phyloP scores from a whole-genome alignment of 2,329 filamentous ascomycete species.

The Penicillium sp. region DNA sequence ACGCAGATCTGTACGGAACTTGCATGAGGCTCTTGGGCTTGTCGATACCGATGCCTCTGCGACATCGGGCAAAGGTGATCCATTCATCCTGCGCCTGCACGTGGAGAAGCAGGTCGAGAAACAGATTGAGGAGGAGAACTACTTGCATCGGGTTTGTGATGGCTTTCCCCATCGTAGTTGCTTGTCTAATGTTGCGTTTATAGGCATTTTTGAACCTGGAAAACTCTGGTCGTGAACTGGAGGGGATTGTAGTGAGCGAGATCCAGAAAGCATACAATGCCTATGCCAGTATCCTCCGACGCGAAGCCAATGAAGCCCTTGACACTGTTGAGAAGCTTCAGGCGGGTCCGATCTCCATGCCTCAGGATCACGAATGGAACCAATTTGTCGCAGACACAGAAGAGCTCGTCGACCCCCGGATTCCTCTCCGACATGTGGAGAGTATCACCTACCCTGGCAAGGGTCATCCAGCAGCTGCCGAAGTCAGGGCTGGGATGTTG shows the following conservation, averaged over 20 bases:
- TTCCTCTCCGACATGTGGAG: conserved; percentile 73
- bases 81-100: conserved; percentile 78
- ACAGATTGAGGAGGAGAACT: conserved; percentile 96
- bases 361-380: conserved; percentile 89
- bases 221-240: conserved; percentile 87
- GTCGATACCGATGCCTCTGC: conserved; percentile 73
- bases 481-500: conserved; percentile 84
- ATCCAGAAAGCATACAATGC: conserved; percentile 98
- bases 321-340: conserved; percentile 76
- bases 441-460: conserved; percentile 90
- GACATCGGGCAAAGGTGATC: conserved; percentile 83
- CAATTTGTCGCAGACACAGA: conserved; percentile 76
- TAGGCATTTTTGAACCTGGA: conserved; percentile 94
- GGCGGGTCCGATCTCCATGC: conserved; percentile 83
- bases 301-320: conserved; percentile 80
- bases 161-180: background rate
- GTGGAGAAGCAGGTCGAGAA: conserved; percentile 89
- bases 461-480: conserved; percentile 75
- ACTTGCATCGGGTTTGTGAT: conserved; percentile 76
- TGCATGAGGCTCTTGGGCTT: conserved; percentile 79
- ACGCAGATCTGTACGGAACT: conserved; percentile 69
- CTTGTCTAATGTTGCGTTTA: conserved; percentile 19
- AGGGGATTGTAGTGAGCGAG: conserved; percentile 93
- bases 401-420: conserved; percentile 79
- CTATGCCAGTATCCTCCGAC: conserved; percentile 84